A percentile compares a stretch with the other conserved stretches of the same genome.
phyloP scores from a whole-genome alignment of 176 grass and related monocot genomes.

The Metroxylon sagu region DNA sequence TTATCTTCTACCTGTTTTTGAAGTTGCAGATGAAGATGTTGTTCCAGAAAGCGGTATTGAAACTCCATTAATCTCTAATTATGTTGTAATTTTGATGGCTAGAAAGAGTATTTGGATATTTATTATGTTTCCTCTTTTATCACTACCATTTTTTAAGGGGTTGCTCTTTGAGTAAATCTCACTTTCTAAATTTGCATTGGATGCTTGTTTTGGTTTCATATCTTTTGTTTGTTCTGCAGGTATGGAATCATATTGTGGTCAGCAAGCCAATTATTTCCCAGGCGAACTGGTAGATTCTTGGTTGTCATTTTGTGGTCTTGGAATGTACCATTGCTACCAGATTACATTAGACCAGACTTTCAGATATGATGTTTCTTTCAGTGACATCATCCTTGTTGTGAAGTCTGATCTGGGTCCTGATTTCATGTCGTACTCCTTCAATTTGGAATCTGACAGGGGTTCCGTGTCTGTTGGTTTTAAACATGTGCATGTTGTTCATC shows the following conservation, averaged over 20 bases:
- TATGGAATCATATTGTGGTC: slow-evolving; percentile 33
- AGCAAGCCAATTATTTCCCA: slow-evolving; percentile 59
- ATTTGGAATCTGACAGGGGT: slow-evolving; percentile 14
- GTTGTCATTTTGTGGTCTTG: slow-evolving; percentile 43
- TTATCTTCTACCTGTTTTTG: slow-evolving; percentile 41
- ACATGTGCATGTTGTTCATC: slow-evolving; percentile 31
- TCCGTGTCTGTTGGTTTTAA: slow-evolving; percentile 27
- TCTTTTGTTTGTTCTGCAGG: slow-evolving; percentile 30
- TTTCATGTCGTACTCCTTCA: slow-evolving; percentile 38
- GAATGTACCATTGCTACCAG: slow-evolving; percentile 59
- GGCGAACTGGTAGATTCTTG: slow-evolving; percentile 55
- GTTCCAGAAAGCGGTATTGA: slow-evolving; percentile 42
- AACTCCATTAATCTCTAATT: too few relatives aligned
- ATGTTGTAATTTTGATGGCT: too few relatives aligned
- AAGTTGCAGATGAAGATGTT: slow-evolving; percentile 38
- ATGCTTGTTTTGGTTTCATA: too few relatives aligned
- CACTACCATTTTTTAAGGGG: too few relatives aligned
- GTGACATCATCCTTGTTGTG: slow-evolving; percentile 46
- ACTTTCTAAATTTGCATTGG: too few relatives aligned
- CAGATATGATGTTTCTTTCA: slow-evolving; percentile 8
- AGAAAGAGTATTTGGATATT: too few relatives aligned
- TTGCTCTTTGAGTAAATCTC: too few relatives aligned
- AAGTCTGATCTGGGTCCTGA: slow-evolving; percentile 58
- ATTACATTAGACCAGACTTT: slow-evolving; percentile 37
- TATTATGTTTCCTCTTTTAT: neutral